These are phyloP conservation scores for Lactarius trivialis DNA, from an alignment of 768 basidiomycete genomes.

Conservation along the genomic window DNA sequence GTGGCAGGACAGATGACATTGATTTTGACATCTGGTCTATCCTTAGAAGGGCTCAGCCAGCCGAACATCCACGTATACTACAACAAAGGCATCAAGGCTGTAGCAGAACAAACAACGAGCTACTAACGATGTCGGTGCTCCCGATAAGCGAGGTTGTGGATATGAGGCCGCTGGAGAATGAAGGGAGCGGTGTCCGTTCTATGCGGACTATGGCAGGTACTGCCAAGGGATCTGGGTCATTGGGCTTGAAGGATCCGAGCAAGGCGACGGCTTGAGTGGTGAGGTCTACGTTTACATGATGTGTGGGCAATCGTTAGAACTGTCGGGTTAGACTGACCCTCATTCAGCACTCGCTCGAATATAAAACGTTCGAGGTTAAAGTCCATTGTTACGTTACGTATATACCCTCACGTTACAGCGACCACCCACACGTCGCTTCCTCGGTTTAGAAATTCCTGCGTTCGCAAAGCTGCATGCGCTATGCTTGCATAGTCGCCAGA, in stretches of 20 bases:
- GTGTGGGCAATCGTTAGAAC: background rate
- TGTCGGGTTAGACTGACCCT: constrained; percentile 26
- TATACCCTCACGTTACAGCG: background rate
- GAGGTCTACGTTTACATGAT: constrained; percentile 9
- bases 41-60: constrained; percentile 45
- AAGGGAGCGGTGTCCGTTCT: constrained; percentile 66
- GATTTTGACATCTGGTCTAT: constrained; percentile 68
- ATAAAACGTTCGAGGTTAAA: constrained; percentile 17
- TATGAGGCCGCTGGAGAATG: constrained; percentile 36
- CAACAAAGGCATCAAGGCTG: constrained; percentile 5
- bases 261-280: constrained; percentile 8
- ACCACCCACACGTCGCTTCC: background rate
- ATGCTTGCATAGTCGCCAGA: constrained; percentile 24
- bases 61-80: constrained; percentile 82
- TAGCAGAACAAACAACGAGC: constrained; percentile 18
- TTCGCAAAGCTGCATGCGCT: constrained; percentile 22
- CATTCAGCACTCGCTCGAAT: constrained; percentile 18
- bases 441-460: constrained; percentile 10
- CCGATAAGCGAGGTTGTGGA: constrained; percentile 44
- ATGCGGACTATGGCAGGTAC: constrained; percentile 65
- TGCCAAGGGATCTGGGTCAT: background rate
- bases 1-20: constrained; percentile 86
- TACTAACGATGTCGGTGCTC: constrained; percentile 61
- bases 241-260: constrained; percentile 11
- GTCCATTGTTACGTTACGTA: background rate